Base-by-base conservation (phyloP, 2,329 filamentous ascomycete species). In the Ophiostoma quercus region DNA sequence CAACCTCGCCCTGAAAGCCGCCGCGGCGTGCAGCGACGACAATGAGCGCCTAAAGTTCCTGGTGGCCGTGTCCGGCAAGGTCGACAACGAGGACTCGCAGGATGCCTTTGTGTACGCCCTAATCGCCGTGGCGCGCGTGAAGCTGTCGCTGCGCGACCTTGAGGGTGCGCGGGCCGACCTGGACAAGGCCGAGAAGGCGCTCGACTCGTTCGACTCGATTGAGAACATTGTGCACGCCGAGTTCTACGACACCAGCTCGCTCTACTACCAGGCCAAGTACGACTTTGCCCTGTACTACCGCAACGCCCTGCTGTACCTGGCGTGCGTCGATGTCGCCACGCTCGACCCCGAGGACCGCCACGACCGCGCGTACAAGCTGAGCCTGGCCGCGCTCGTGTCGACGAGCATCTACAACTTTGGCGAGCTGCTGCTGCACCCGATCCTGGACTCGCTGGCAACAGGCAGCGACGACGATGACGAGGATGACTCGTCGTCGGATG, bases 351-450 rank as follows among this genome's bases (percentile, higher is more conserved):
- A 86, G 69, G 94, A 99, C 79, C 90, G 92, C 76, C 89, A 90
- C 78, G 86, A 86, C 71, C 89, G 94, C 75, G 95, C 95, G 63
- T 96, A 97, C 81, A 93, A 97, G 79, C 89, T 99, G 73, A 91
- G 91, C 77, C 90, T 98, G 69, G 93, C 95, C 37, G 95, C 95
- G 11, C 86, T 99, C 9, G 91, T 97, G 54, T 97, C 94, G 67
- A 92, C 94, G 77, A 92, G 88, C 76, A 99, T 98, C 82, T 98
- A 99, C 87, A 99, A 99, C 84, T 99, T 99, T 76, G 95, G 95
- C 79, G 95, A 99, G 84, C 89, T 99, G n/a, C 88, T 99, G 41
- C 87, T 99, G 74, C 95, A 99, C 79, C 95, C 95, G 3, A 96
- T 99, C 77, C 89, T 99, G 73, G 92, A 97, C 77, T 90, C 91